Evolutionary conservation across 441 rosid genomes (phyloP), one percentile per base, ranked within the genome.

Genomic region (Codiaeum variegatum): DNA sequence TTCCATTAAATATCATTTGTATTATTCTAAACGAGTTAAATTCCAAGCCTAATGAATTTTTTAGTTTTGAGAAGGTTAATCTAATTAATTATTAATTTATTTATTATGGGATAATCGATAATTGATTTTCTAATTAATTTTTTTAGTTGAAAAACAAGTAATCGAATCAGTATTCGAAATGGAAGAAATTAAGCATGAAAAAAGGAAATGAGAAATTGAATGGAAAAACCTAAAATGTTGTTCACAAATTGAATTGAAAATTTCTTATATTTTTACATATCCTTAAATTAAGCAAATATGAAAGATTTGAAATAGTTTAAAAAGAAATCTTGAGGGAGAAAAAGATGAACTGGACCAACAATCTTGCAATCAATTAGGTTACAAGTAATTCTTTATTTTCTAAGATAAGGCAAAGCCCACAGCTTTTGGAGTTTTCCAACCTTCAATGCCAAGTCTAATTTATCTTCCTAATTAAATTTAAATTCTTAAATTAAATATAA

Each of bases 341-440:
- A 52, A 49, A 32, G n/a, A 67, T 40, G 36, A 75, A 75, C 31
- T 1, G 42, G 42, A 26, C 83, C 76, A 80, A 74, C 73, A 73
- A 74, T 78, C 80, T 40, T 55, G 81, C 80, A 76, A 77, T 62
- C 52, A 13, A 46, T 80, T 83, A 67, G 82, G 80, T 77, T 54
- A 79, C 79, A 65, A 67, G 34, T 75, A 49, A 36, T 79, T 73
- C 72, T 77, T 78, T 70, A 63, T 67, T 77, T 80, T 77, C 80
- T 67, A 80, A 78, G 84, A 73, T 58, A 81, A 76, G 77, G 68
- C 70, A 79, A 11, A 59, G 6, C 28, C 40, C 23, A 18, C 18
- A 31, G 4, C 61, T 55, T 55, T 55, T 55, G 61, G 31, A 55
- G 32, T 55, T 55, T 75, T 59, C 69, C 73, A 76, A 74, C 68